phyloP scores from a whole-genome alignment of 495 filamentous ascomycete species.

The Darksidea phi region DNA sequence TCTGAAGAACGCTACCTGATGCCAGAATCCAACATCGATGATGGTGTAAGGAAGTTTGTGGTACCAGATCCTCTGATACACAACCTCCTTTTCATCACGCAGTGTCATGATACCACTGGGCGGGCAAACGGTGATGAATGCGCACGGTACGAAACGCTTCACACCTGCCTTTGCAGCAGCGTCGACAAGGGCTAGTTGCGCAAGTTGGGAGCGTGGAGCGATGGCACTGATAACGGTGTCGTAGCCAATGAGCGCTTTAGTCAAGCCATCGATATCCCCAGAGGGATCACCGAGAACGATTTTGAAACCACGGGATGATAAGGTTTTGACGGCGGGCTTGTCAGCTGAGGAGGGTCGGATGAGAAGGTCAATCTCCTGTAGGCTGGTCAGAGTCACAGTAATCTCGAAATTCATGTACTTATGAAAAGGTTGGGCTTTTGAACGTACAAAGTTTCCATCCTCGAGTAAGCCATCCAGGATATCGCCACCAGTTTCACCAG shows the following conservation, averaged over 20 bases:
- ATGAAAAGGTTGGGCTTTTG: neutral
- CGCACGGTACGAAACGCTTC: conserved; percentile 59
- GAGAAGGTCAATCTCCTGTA: conserved; percentile 52
- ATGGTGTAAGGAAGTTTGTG: conserved; percentile 58
- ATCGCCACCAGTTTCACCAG: conserved; percentile 41
- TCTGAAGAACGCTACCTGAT: conserved; percentile 53
- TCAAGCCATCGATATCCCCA: conserved; percentile 49
- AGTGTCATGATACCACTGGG: conserved; percentile 23
- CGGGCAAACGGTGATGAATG: conserved; percentile 8
- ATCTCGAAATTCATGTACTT: neutral
- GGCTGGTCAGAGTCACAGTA: too few species aligned
- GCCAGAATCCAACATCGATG: conserved; percentile 63
- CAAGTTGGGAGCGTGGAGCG: conserved; percentile 47
- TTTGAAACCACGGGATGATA: conserved; percentile 50
- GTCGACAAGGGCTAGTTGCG: conserved; percentile 54
- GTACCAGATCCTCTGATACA: conserved; percentile 56
- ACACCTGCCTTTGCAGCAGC: conserved; percentile 57
- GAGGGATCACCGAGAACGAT: conserved; percentile 52
- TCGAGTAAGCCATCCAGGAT: conserved; percentile 39
- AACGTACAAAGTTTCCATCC: conserved; percentile 4
- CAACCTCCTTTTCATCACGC: conserved; percentile 49
- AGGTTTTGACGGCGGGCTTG: conserved; percentile 48
- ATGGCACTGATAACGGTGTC: conserved; percentile 58
- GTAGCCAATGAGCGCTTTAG: conserved; percentile 49
- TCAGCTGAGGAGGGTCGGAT: conserved; percentile 51